Percentiles rank a stretch among this genome's conserved stretches.
These are phyloP conservation scores for Fusarium penzigii DNA, from an alignment of 2,329 filamentous ascomycete species.

Conservation along the genomic window DNA sequence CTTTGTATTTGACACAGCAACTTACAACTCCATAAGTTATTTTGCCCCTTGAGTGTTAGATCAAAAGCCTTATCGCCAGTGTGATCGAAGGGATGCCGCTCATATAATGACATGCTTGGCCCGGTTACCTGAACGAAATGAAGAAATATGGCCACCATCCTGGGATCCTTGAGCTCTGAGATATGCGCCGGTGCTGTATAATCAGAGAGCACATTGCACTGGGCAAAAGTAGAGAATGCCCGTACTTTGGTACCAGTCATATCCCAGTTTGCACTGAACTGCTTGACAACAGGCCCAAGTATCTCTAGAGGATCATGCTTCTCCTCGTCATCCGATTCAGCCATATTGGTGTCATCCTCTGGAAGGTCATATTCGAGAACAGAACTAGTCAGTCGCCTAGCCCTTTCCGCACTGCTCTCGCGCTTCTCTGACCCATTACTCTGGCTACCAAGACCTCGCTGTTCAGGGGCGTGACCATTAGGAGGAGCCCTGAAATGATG, in stretches of 20 bases:
- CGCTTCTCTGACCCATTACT: constrained; percentile 8
- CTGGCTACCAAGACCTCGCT: constrained; percentile 11
- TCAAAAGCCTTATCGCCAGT: constrained; percentile 58
- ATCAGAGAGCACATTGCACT: constrained; percentile 57
- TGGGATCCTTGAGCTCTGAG: constrained; percentile 76
- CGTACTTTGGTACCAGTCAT: constrained; percentile 45
- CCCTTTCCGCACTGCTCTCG: constrained; percentile 4
- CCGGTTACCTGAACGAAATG: constrained; percentile 91
- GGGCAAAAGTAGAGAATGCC: constrained; percentile 50
- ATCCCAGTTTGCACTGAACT: constrained; percentile 33
- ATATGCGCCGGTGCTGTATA: constrained; percentile 66
- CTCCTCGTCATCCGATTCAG: constrained; percentile 59
- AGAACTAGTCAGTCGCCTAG: constrained; percentile 5
- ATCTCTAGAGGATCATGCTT: constrained; percentile 39
- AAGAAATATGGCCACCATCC: constrained; percentile 81
- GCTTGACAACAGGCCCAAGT: constrained; percentile 37
- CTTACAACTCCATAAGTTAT: constrained; percentile 66
- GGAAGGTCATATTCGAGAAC: constrained; percentile 30
- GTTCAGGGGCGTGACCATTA: constrained; percentile 7
- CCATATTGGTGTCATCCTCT: constrained; percentile 64
- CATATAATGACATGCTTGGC: constrained; percentile 82
- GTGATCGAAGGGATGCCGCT: constrained; percentile 76
- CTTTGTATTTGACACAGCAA: background rate
- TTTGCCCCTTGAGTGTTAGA: constrained; percentile 62
- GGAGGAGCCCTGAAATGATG: constrained; percentile 14